Base-by-base conservation (phyloP, 345 rosid genomes). In the Eucalyptus decipiens region DNA sequence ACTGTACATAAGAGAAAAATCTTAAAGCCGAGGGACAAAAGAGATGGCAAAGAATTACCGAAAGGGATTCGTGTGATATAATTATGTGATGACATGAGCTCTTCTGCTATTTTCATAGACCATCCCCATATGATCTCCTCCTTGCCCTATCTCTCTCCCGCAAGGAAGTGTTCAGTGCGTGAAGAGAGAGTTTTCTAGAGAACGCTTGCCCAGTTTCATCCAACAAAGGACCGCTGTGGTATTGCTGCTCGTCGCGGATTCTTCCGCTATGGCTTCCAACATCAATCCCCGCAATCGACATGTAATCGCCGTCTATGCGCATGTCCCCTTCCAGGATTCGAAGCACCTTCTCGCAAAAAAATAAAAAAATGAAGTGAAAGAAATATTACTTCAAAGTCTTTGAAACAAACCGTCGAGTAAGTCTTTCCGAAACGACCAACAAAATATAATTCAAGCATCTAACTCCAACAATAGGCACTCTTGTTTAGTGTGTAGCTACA, bases 311-410 rank as follows among this genome's bases (percentile, higher is more conserved):
- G 37, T 97, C 99, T 91, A 97, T 88, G 85, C 93, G 90, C 96
- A 94, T 92, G 91, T 98, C 99, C 60, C 99, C 99, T 93, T 98
- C 99, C 88, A 98, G 90, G 89, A 98, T 93, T 48, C 99, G 98
- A 86, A 98, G 94, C 91, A 98, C 98, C 99, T 97, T 90, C 54
- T n/a, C 86, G 65, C 9, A 87, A 62, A 18, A 23, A 87, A 60
- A 86, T 87, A 2, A 17, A 0, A 0, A 52, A 19, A 19, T 1
- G 5, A 19, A 11, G 45, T 6, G 8, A 72, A 19, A 37, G 28
- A 76, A 37, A 21, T 21, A 19, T 37, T 6, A 37, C 42, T 76
- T 76, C 47, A 37, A 72, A 17, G 83, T 37, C 83, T 37, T 10
- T 7, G 28, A 37, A 72, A 72, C 45, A 72, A 37, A 19, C 81